phyloP scores from a whole-genome alignment of 768 basidiomycete species.

The Termitomyces sp. region DNA sequence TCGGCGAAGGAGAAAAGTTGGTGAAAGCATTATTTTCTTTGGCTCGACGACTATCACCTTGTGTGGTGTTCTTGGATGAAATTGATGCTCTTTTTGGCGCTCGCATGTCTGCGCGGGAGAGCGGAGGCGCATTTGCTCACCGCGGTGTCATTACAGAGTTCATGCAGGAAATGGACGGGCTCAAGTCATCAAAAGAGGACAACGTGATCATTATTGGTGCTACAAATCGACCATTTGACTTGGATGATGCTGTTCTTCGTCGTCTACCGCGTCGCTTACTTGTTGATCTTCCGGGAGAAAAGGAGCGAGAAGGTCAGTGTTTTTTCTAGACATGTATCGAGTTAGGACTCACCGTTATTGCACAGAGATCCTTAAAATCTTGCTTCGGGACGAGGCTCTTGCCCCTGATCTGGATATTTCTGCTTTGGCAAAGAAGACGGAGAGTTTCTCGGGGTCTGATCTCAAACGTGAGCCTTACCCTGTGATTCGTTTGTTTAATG shows the following conservation, averaged over 20 bases:
- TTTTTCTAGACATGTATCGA: not conserved
- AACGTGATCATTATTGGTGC: conserved; percentile 90
- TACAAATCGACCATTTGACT: conserved; percentile 87
- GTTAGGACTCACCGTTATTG: conserved; percentile 1
- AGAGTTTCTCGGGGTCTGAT: conserved; percentile 91
- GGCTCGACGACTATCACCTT: conserved; percentile 81
- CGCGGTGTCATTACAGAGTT: conserved; percentile 88
- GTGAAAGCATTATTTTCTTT: conserved; percentile 87
- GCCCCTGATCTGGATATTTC: conserved; percentile 58
- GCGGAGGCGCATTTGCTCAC: conserved; percentile 78
- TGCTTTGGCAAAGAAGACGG: conserved; percentile 63
- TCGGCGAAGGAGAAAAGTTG: conserved; percentile 86
- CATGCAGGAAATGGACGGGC: conserved; percentile 96
- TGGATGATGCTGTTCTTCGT: conserved; percentile 89
- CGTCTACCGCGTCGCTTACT: conserved; percentile 82
- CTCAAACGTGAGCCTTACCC: conserved; percentile 69
- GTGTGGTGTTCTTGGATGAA: conserved; percentile 93
- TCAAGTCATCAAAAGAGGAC: conserved; percentile 74
- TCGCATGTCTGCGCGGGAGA: conserved; percentile 69
- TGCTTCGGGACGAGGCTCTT: conserved; percentile 76
- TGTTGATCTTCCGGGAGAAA: conserved; percentile 84
- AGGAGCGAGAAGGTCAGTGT: conserved; percentile 75
- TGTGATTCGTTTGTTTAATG: conserved; percentile 1
- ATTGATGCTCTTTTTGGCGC: conserved; percentile 92
- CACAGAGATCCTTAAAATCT: conserved; percentile 81